Base-by-base conservation (phyloP, 257 asterid genomes). In the Leptodermis oblonga region DNA sequence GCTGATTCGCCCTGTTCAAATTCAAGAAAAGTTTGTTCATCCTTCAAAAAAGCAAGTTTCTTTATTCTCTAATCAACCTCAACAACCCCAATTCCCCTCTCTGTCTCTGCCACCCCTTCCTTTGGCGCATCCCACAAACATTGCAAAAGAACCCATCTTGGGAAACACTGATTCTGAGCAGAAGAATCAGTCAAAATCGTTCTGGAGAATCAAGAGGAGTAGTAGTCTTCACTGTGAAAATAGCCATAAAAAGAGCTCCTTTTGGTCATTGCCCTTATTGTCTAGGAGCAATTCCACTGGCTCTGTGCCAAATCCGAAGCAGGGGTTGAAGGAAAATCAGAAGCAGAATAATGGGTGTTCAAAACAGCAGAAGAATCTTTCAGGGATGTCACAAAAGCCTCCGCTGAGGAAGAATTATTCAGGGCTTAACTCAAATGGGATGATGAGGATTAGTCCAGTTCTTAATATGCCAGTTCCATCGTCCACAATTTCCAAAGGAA, bases 221-320 rank as follows among this genome's bases (percentile, higher is more conserved):
- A 75, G 76, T 12, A 83, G 87, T 67, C 76, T 83, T 67, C 85
- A 83, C 39, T 77, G 81, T 61, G 83, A 70, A 42, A 71, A 79
- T 23, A 70, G 74, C 39, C 80, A 79, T 55, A 82, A 78, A 64
- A 80, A 70, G 71, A 78, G 80, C 33, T 80, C 87, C 2, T 78
- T 83, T 78, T 83, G 87, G 85, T 75, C 85, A 63, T 63, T 81
- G 10, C 84, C 84, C 2, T 65, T 73, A 30, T 61, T 83, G 20
- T 71, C 87, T 4, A 74, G 87, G 12, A 80, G 87, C 70, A 80
- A 83, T 39, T 83, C 87, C 28, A 83, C 87, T 33, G 87, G 87
- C 23, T 83, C 85, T 33, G 79, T 73, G 4, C 70, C 73, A 14
- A 80, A 69, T 70, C 42, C 70, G 13, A 76, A 80, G 41, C 61